Base-by-base conservation (phyloP, 2,329 filamentous ascomycete genomes). In the Tympanopsis confertula region DNA sequence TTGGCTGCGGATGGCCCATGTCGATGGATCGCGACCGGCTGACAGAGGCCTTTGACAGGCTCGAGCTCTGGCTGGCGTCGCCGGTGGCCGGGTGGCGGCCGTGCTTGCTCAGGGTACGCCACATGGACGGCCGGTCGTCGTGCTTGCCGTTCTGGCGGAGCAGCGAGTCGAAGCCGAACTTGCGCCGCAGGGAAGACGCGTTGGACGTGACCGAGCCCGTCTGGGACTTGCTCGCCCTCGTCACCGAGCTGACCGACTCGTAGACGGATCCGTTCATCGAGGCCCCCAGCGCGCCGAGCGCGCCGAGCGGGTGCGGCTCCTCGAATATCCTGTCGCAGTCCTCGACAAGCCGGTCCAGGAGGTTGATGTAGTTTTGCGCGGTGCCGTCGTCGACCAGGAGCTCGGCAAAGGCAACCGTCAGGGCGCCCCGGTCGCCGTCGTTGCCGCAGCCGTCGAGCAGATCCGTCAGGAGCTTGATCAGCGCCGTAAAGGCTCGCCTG, bases 281-380 rank as follows among this genome's bases (percentile, higher is more conserved):
- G 54, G 19, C 55, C 51, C 18, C 49, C 39, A 49, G 20, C 7
- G 22, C 7, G 22, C 22, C 22, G 22, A n/a, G 7, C 22, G 7
- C 22, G 22, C 7, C 7, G 22, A 7, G 7, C 7, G n/a, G n/a
- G 22, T n/a, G 7, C 7, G n/a, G 7, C 22, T 84, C 78, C 38
- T 87, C 83, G 49, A 94, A 94, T n/a, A 95, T 78, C 19, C 78
- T 75, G 39, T 94, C 86, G 44, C 84, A 86, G 51, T 94, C 88
- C 44, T 94, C 85, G 0, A 95, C 86, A 17, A 95, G 71, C 15
- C 86, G 78, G 58, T 95, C 88, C 35, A 95, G 67, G 13, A 95
- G 64, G 39, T 89, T 91, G 47, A 95, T 88, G 53, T 89, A 91
- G 44, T 87, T 74, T 41, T 85, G 78, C 2, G 87, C 78, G 42